phyloP scores from a whole-genome alignment of 768 basidiomycete species.

The Coprinellus micaceus region DNA sequence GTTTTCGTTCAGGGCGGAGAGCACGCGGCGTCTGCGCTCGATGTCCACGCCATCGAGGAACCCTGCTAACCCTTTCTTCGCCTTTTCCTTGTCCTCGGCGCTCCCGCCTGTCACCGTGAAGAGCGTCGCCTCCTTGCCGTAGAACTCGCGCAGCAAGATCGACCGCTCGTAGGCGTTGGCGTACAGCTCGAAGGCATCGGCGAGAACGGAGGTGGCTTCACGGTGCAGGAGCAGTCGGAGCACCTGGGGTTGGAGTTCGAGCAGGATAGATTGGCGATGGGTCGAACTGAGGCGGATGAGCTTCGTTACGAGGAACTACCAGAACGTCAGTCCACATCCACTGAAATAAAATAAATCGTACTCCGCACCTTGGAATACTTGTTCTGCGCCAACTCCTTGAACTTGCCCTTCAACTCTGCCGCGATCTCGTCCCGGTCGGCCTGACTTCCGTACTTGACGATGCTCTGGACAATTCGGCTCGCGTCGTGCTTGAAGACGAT shows the following conservation, averaged over 20 bases:
- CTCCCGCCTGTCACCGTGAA: constrained; percentile 58
- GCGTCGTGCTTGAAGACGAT: constrained; percentile 91
- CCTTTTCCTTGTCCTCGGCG: constrained; percentile 58
- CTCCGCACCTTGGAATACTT: constrained; percentile 82
- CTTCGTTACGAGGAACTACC: constrained; percentile 76
- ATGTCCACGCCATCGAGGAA: constrained; percentile 61
- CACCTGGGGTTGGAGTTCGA: constrained; percentile 74
- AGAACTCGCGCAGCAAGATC: constrained; percentile 80
- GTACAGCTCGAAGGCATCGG: constrained; percentile 87
- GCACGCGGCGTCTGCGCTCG: constrained; percentile 63
- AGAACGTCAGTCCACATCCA: not conserved
- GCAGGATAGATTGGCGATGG: constrained; percentile 71
- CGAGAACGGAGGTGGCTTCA: constrained; percentile 78
- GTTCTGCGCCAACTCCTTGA: constrained; percentile 72
- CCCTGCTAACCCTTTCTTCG: constrained; percentile 64
- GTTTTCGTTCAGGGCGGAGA: constrained; percentile 69
- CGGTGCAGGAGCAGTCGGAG: constrained; percentile 78
- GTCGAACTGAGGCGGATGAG: constrained; percentile 71
- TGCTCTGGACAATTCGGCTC: constrained; percentile 76
- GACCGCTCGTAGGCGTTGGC: constrained; percentile 82
- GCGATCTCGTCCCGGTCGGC: constrained; percentile 80
- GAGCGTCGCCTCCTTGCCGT: constrained; percentile 81
- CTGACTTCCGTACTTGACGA: constrained; percentile 78
- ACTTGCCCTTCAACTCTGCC: constrained; percentile 76
- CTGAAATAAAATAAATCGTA: not conserved